Conservation (phyloP, 2,329 filamentous ascomycete species). For the Claviceps sp. region DNA sequence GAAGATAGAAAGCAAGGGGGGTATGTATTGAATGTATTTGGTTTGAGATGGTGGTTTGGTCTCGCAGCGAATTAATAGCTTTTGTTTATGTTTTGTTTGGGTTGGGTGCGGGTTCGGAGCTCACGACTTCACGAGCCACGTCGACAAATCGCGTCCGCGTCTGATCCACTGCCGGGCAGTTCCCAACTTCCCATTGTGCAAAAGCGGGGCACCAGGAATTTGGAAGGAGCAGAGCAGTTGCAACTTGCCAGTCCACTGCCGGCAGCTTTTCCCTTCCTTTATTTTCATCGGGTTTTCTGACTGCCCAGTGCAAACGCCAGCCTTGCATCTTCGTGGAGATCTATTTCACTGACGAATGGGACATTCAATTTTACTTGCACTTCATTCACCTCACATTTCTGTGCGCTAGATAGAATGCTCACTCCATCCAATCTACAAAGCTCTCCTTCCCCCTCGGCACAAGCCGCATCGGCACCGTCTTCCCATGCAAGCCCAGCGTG, state of each 20-base stretch:
- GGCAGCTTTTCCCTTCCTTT: no score
- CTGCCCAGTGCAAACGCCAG: no score
- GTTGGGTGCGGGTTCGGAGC: background rate
- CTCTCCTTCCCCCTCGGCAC: slow-evolving; percentile 57
- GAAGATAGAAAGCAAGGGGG: background rate
- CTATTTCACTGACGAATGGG: no score
- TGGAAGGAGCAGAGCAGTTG: no score
- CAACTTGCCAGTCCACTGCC: no score
- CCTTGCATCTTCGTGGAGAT: no score
- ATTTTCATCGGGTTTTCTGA: no score
- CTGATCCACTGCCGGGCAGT: background rate
- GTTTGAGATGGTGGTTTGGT: background rate
- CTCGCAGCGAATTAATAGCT: background rate
- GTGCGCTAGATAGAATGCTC: background rate
- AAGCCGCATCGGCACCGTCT: slow-evolving; percentile 50
- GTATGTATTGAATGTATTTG: background rate
- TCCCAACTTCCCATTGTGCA: no score
- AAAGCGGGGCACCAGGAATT: no score
- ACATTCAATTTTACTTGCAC: background rate
- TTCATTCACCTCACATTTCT: background rate
- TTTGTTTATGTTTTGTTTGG: slow-evolving; percentile 9
- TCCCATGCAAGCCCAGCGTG: slow-evolving; percentile 57
- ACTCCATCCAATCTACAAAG: slow-evolving; percentile 36
- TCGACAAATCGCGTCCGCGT: background rate
- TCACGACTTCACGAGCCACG: background rate